Evolutionary conservation across 148 eudicot species (phyloP).

Genomic region (Persicaria tinctoria): DNA sequence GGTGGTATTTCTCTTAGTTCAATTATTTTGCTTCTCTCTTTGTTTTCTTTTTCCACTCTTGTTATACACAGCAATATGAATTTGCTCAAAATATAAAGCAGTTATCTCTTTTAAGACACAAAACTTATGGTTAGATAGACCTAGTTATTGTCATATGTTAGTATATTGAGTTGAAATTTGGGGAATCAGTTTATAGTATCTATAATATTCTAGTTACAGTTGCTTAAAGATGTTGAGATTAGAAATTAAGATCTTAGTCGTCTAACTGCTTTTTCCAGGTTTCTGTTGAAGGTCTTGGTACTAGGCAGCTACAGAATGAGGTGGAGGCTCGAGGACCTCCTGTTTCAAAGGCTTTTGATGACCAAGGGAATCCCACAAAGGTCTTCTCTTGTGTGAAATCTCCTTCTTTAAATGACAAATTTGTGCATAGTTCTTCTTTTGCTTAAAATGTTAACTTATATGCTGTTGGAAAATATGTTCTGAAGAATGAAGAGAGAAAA

Average conservation of each 20-base stretch:
- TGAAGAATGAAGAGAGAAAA: background rate
- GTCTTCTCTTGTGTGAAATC: constrained; percentile 24
- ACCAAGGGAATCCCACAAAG: constrained; percentile 88
- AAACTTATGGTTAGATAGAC: background rate
- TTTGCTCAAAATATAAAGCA: background rate
- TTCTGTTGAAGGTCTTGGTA: constrained; percentile 50
- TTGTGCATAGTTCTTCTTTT: background rate
- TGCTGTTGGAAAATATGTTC: background rate
- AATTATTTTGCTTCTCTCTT: constrained; percentile 1
- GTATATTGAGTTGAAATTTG: background rate
- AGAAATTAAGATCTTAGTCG: background rate
- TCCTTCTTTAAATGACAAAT: too few species aligned
- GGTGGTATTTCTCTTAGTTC: constrained; percentile 51
- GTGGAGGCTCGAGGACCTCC: constrained; percentile 97
- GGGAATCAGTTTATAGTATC: background rate
- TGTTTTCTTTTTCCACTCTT: constrained; percentile 3
- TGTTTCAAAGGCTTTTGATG: constrained; percentile 86
- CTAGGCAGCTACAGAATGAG: constrained; percentile 62
- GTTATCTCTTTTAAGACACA: background rate
- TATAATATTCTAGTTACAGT: background rate
- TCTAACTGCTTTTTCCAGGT: constrained; percentile 34
- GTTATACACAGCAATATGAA: background rate
- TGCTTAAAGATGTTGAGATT: background rate
- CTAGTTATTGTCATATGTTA: background rate
- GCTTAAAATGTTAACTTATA: background rate